Evolutionary conservation across 495 filamentous ascomycete species (phyloP), one percentile per base, ranked within the genome.

Genomic region (Viridothelium virens): DNA sequence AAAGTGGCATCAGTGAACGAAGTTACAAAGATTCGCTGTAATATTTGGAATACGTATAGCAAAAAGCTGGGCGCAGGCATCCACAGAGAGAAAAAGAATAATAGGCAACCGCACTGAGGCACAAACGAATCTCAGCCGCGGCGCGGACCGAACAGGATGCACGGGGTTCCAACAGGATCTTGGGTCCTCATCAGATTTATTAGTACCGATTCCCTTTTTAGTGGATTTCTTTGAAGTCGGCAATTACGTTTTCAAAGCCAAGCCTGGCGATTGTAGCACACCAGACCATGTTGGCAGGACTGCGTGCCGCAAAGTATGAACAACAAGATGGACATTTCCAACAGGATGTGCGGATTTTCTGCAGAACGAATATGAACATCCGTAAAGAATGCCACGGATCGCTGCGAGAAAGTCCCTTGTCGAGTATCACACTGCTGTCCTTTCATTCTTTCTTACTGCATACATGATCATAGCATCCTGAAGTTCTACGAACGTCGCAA

Each of bases 1-100:
- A 14, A 53, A n/a, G 48, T 53, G n/a, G 48, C 18, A 53, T 53
- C 11, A n/a, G 12, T 16, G n/a, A 9, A 53, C 18, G 5, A 53
- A 14, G 48, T n/a, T n/a, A 53, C 48, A n/a, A 53, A 53, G 11
- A n/a, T 53, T 53, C 48, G 18, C n/a, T 14, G 48, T 53, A 53
- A 25, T 53, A 53, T 16, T 25, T 25, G 25, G 25, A 25, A 25
- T 25, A 25, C 25, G 25, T 25, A 25, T 25, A 25, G 25, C 25
- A 25, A 25, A 25, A 25, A 25, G 25, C 25, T 25, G 25, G 25
- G 25, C 25, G 25, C 25, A 25, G 25, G 25, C 25, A 25, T 25
- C 1, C 25, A 25, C 1, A 25, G 25, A 25, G 25, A 25, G 25
- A 25, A 25, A 25, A 25, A 25, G 25, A 25, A 25, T 25, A 25